phyloP scores from a whole-genome alignment of 1,284 basidiomycete species.

The Leccinum subrobustum region DNA sequence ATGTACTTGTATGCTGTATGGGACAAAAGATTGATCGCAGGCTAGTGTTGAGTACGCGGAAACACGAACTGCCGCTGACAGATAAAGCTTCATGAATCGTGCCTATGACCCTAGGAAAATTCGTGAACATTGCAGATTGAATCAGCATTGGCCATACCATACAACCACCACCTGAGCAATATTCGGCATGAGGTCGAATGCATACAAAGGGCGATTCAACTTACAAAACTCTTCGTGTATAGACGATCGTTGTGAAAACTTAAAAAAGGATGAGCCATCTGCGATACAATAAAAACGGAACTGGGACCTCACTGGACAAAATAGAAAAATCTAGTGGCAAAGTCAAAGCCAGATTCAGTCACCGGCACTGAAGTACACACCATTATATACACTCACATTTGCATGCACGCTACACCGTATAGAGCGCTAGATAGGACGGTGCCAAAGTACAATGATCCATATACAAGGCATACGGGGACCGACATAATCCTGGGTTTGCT shows the following conservation, averaged over 20 bases:
- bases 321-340: neutral
- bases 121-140: neutral
- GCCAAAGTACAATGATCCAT: constrained; percentile 5
- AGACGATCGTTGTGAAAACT: constrained; percentile 13
- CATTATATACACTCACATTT: neutral
- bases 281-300: neutral
- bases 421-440: neutral
- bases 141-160: neutral
- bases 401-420: neutral
- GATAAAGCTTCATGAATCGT: neutral
- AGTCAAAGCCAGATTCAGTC: neutral
- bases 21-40: neutral
- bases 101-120: neutral
- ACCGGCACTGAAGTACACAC: neutral
- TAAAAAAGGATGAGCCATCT: neutral
- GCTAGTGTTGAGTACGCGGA: neutral
- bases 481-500: neutral
- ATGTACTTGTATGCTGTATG: neutral
- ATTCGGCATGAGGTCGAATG: neutral
- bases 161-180: neutral
- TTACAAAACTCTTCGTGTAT: constrained; percentile 12
- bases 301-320: constrained; percentile 2
- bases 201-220: neutral
- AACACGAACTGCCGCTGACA: neutral
- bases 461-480: neutral